Conservation (phyloP, 2,329 filamentous ascomycete species). For the Arthrobotrys megalospora region DNA sequence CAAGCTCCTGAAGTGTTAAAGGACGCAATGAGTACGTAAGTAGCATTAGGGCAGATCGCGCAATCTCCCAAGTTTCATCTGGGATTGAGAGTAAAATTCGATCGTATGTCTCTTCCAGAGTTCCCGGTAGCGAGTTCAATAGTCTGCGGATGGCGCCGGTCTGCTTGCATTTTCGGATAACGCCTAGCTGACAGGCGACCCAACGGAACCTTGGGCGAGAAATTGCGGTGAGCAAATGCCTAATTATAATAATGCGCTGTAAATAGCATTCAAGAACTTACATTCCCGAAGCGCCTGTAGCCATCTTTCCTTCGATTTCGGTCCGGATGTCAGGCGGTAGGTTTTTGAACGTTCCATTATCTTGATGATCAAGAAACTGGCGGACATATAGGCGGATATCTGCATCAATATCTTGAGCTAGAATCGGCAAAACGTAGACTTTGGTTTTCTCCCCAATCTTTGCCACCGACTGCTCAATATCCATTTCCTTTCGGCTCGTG, state of each 20-base stretch:
- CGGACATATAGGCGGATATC: conserved; percentile 64
- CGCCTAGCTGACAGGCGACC: conserved; percentile 65
- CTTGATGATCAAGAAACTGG: conserved; percentile 58
- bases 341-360: conserved; percentile 52
- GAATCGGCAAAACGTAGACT: conserved; percentile 61
- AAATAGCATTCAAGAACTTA: conserved; percentile 45
- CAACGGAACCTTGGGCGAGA: conserved; percentile 63
- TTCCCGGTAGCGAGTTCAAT: conserved; percentile 61
- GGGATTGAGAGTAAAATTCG: conserved; percentile 63
- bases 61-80: conserved; percentile 62
- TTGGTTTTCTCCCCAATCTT: conserved; percentile 59
- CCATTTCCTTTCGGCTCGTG: conserved; percentile 61
- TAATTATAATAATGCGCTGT: neutral
- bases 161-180: conserved; percentile 41
- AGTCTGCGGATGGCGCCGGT: conserved; percentile 44
- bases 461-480: conserved; percentile 54
- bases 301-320: conserved; percentile 63
- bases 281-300: conserved; percentile 63
- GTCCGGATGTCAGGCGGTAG: conserved; percentile 62
- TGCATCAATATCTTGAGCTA: conserved; percentile 55
- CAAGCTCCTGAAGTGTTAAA: conserved; percentile 63
- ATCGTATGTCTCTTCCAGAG: conserved; percentile 64
- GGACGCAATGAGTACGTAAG: conserved; percentile 64
- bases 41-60: conserved; percentile 64
- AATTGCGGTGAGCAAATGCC: conserved; percentile 13